Base-by-base conservation (phyloP, 192 early-diverging fungal species). In the Cetraspora pellucida region DNA sequence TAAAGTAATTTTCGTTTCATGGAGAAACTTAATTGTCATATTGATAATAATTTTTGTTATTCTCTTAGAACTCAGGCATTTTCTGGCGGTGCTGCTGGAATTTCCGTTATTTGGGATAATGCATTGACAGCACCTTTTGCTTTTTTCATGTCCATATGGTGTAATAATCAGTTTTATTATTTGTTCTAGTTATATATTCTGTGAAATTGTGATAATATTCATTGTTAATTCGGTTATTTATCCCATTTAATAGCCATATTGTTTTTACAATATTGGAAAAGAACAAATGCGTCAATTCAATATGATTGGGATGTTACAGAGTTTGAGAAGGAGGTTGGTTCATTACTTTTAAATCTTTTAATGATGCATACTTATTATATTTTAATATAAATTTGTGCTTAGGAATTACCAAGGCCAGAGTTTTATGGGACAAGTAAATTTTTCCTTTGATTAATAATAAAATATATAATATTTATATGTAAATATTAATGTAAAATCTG, bases 181-280 rank as follows among this genome's bases (percentile, higher is more conserved):
- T 67, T n/a, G 44, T 4, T 45, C 16, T 43, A 46, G 44, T n/a
- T 67, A 66, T 46, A 68, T 71, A n/a, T 50, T 13, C 0, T 71
- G 25, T 54, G n/a, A 13, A 28, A 25, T 6, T 23, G 21, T 0
- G 13, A 10, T 46, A 0, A 19, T 17, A 31, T 68, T 47, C 3
- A 21, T 81, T 85, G 23, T 50, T 47, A 47, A n/a, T 9, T 47
- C 19, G 7, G 1, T 3, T 67, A 44, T 58, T 50, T 83, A 54
- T 54, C 16, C 44, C 1, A n/a, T 23, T 23, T 55, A 59, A 37
- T 54, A 74, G 79, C 84, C 2, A 75, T 86, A 2, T 69, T 86
- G 16, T 91, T 86, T 79, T 72, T 93, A 37, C 86, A 91, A 66
- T 87, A 80, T 66, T 92, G 91, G 91, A 88, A 87, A 65, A 82